Base-by-base conservation (phyloP, 1,284 basidiomycete genomes). In the Cerioporus squamosus region DNA sequence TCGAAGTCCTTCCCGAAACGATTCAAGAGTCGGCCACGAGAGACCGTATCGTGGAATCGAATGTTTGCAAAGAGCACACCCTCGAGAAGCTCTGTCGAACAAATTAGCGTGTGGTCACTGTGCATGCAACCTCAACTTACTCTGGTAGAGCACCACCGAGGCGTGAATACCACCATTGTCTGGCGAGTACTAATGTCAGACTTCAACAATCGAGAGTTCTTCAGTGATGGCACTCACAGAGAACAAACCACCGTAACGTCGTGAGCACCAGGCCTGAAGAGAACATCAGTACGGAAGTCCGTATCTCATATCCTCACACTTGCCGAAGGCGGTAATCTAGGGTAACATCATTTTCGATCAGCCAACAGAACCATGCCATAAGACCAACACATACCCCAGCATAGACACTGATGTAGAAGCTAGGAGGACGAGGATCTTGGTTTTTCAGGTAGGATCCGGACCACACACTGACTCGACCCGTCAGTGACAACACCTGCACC, bases 1-100 rank as follows among this genome's bases (percentile, higher is more conserved):
- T 97, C 95, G 59, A 97, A 93, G 70, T 97, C 95, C 72, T 97
- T 97, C 42, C 94, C 93, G 67, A 97, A 97, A 39, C 95, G 82
- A 71, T 97, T 96, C 39, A 96, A 76, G 7, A 96, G 77, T 14
- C 94, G 85, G 7, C 95, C 95, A 45, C 93, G 85, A 49, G 90
- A 93, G 3, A 94, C 87, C 0, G 94, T 97, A 70, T 98, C 95
- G 69, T 97, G 95, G 82, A 97, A 97, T 24, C 95, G 86, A 51
- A 97, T 88, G 43, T 94, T 88, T 1, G 96, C 95, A 66, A 95
- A 95, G 1, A 99, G 78, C 10, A 98, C 89, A 0, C 89, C 77
- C 70, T 95, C 89, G 42, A 98, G 81, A 48, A 99, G 82, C 40
- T 76, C 87, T 84, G 61, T 72, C 69, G 6, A 70, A 62, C 42